A percentile compares a stretch with the other conserved stretches of the same genome.
phyloP scores from a whole-genome alignment of 176 grass and related monocot species.

The Triticum turgidum region DNA sequence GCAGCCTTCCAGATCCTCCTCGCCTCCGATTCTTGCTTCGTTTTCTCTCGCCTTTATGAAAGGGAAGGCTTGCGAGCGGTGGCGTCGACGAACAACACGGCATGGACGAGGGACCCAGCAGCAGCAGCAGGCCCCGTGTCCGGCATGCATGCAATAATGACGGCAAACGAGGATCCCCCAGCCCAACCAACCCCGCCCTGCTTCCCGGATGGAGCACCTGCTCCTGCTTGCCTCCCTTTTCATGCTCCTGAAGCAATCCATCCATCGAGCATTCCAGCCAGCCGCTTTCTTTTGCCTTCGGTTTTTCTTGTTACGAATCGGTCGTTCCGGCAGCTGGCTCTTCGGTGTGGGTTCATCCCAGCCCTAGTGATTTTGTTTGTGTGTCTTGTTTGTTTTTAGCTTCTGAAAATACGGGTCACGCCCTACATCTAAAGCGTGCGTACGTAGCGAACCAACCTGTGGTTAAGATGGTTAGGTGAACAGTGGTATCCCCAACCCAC shows the following conservation, averaged over 20 bases:
- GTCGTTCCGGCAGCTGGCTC: not conserved
- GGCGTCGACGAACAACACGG: not conserved
- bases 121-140: not conserved
- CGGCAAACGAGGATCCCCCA: not conserved
- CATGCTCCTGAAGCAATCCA: not conserved
- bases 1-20: conserved; percentile 2
- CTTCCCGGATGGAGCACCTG: conserved; percentile 6
- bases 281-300: not conserved
- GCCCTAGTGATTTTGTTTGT: too few relatives aligned
- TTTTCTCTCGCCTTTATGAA: not conserved
- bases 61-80: not conserved
- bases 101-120: not conserved
- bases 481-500: too few relatives aligned
- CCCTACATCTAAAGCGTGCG: not conserved
- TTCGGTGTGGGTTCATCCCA: too few relatives aligned
- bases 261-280: conserved; percentile 1
- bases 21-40: not conserved
- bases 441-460: too few relatives aligned
- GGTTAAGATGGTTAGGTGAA: too few relatives aligned
- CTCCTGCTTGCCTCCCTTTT: not conserved
- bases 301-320: not conserved
- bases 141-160: conserved; percentile 14
- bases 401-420: not conserved
- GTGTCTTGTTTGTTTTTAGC: too few relatives aligned
- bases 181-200: not conserved